Percentiles rank a stretch among this genome's conserved stretches.
Evolutionary conservation across 495 filamentous ascomycete species (phyloP).

Genomic region (Aspergillus diversus): DNA sequence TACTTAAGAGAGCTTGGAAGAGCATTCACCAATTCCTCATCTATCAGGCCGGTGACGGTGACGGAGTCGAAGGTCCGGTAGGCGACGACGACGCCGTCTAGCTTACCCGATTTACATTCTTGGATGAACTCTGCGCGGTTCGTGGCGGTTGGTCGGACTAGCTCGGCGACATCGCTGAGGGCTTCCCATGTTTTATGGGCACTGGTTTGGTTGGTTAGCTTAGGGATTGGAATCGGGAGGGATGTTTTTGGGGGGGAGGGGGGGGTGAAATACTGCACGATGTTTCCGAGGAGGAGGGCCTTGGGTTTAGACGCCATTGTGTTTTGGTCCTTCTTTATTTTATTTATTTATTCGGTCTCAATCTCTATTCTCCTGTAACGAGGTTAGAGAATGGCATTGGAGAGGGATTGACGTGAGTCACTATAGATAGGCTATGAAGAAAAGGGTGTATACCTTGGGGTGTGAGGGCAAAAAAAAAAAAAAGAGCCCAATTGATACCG

Average conservation of each 20-base stretch:
- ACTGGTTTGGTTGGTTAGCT: constrained; percentile 17
- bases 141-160: constrained; percentile 51
- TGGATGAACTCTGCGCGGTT: constrained; percentile 71
- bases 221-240: background rate
- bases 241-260: background rate
- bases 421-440: background rate
- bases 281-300: constrained; percentile 58
- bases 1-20: constrained; percentile 59
- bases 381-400: background rate
- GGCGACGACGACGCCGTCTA: constrained; percentile 66
- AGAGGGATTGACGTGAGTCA: background rate
- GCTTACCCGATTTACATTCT: constrained; percentile 69
- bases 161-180: constrained; percentile 53
- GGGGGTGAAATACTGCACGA: constrained; percentile 53
- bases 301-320: constrained; percentile 48
- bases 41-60: constrained; percentile 59
- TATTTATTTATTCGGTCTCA: background rate
- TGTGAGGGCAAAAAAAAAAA: background rate
- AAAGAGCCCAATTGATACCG: background rate
- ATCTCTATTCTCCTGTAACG: background rate
- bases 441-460: background rate
- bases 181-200: constrained; percentile 54
- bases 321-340: background rate
- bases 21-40: constrained; percentile 65
- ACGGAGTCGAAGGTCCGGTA: constrained; percentile 78